These are phyloP conservation scores for Ophiocordyceps australis DNA, from an alignment of 2,329 filamentous ascomycete genomes.

Conservation along the genomic window DNA sequence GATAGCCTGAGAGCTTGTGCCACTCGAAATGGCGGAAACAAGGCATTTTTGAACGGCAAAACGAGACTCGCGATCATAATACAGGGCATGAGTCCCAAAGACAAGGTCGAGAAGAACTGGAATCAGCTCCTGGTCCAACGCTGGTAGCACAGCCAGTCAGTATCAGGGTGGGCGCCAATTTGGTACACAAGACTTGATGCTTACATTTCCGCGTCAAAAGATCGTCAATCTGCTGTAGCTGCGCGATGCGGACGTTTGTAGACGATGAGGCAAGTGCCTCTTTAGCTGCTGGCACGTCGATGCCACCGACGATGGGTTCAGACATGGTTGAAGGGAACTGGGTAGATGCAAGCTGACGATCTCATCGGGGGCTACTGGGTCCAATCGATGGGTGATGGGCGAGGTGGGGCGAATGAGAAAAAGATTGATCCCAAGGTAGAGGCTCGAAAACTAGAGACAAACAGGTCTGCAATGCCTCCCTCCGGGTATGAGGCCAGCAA, in stretches of 20 bases:
- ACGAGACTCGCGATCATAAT: conserved; percentile 71
- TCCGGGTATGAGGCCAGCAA: too few species aligned
- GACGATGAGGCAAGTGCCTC: conserved; percentile 42
- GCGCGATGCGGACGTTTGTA: conserved; percentile 33
- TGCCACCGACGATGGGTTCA: conserved; percentile 11
- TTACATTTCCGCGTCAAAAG: conserved; percentile 35
- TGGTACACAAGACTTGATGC: conserved; percentile 6
- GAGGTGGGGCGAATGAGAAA: too few species aligned
- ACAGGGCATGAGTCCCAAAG: conserved; percentile 75
- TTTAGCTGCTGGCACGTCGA: conserved; percentile 31
- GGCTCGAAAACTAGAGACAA: too few species aligned
- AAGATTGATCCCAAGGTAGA: too few species aligned
- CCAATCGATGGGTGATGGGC: background rate
- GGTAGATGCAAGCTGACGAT: too few species aligned
- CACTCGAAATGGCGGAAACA: conserved; percentile 40
- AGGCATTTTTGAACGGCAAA: conserved; percentile 72
- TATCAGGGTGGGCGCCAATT: too few species aligned
- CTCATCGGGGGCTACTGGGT: conserved; percentile 14
- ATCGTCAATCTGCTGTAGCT: conserved; percentile 38
- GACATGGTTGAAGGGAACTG: conserved; percentile 14
- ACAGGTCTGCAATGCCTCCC: too few species aligned
- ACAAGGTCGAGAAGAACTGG: conserved; percentile 49
- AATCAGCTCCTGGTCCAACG: conserved; percentile 28
- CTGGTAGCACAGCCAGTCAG: conserved; percentile 17
- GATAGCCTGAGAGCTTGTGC: conserved; percentile 35